Evolutionary conservation across 495 filamentous ascomycete species (phyloP).

Genomic region (Pseudoneurospora amorphoporcata): DNA sequence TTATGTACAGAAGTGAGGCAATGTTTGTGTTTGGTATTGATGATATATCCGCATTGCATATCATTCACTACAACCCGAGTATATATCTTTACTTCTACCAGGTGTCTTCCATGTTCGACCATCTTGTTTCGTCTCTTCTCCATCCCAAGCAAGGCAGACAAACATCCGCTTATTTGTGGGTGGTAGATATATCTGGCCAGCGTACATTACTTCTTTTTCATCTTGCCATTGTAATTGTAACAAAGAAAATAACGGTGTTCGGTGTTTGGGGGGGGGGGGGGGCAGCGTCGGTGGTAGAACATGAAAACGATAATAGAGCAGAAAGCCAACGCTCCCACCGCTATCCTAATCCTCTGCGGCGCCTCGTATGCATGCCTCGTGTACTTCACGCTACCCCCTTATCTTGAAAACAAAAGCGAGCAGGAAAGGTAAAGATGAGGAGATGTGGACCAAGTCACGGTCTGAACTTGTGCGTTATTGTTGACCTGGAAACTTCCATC

Average conservation of each 20-base stretch:
- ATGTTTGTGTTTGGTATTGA: not conserved
- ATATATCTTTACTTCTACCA: not conserved
- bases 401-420: not conserved
- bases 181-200: not conserved
- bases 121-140: not conserved
- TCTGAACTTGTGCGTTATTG: not conserved
- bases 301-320: not conserved
- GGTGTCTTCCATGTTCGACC: not conserved
- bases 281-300: not conserved
- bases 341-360: not conserved
- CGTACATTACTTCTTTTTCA: not conserved
- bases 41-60: not conserved
- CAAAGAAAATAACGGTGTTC: not conserved
- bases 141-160: not conserved
- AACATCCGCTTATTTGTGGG: not conserved
- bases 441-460: not conserved
- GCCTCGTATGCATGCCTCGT: conserved; percentile 5
- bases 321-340: not conserved
- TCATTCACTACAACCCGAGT: not conserved
- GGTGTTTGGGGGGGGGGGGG: not conserved
- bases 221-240: not conserved
- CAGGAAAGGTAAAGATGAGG: not conserved
- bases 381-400: conserved; percentile 1
- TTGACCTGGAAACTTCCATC: not conserved
- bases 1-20: not conserved